These are phyloP conservation scores for Cucurbita moschata DNA, from an alignment of 306 rosid genomes.

Conservation along the genomic window DNA sequence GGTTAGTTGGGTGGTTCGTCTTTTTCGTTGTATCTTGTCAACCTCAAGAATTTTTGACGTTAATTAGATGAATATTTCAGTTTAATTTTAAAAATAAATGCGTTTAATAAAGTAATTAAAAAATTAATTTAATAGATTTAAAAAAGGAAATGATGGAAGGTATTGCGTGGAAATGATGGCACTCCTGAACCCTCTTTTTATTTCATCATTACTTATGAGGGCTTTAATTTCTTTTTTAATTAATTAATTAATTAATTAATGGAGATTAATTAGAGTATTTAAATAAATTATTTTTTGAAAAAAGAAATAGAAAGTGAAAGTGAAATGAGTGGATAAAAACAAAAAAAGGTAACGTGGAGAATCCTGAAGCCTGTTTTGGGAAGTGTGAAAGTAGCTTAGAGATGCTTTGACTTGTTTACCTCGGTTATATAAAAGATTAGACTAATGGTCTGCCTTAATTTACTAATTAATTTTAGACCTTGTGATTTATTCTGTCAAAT, in stretches of 20 bases:
- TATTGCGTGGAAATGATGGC: background rate
- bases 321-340: background rate
- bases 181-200: background rate
- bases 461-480: background rate
- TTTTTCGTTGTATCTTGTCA: background rate
- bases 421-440: background rate
- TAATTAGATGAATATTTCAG: no score
- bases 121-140: background rate
- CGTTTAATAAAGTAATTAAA: no score
- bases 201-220: background rate
- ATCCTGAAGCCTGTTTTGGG: constrained; percentile 1
- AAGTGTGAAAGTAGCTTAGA: background rate
- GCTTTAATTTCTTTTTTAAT: background rate
- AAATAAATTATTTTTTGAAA: no score
- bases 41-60: background rate
- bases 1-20: background rate
- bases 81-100: no score
- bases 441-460: background rate
- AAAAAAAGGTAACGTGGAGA: background rate
- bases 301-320: background rate
- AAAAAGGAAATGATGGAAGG: background rate
- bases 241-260: background rate
- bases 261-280: no score
- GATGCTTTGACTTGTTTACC: background rate
- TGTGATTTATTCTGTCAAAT: no score